Base-by-base conservation (phyloP, 2,329 filamentous ascomycete genomes). In the Xylariaceae sp. region DNA sequence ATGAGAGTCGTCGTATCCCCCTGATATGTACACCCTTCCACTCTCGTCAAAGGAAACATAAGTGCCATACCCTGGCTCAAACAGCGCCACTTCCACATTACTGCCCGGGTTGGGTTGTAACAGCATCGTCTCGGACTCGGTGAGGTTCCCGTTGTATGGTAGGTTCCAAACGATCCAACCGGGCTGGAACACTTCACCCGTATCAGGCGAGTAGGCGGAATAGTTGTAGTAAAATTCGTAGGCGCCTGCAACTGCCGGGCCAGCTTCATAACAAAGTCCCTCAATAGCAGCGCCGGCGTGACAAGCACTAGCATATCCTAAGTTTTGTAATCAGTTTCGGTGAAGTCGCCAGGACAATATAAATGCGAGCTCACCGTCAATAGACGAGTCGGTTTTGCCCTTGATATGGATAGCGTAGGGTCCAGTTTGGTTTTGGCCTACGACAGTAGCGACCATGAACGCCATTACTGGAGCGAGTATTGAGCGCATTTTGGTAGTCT, bases 251-350 rank as follows among this genome's bases (percentile, higher is more conserved):
- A 36, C 43, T 6, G 39, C 9, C 23, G 61, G 47, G 10, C 55
- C 54, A 21, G 37, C 43, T 13, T 37, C 16, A 39, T 61, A 65
- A 44, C 61, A 64, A 5, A 66, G 50, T 8, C 43, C 62, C 45
- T 66, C 62, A 8, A 64, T 64, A 30, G 57, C 63, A 13, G 63
- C 63, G 29, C 63, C 63, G 16, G 62, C 56, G 26, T 66, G 63
- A 40, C 62, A 66, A 0, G 63, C 58, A 6, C 50, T 56, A 8
- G 50, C 60, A 32, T 60, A 63, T 16, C 63, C 63, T 65, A n/a
- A 16, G n/a, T 8, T 9, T 27, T 27, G 24, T 27, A 27, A 9
- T 27, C 24, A 27, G 24, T 27, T 6, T 27, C 5, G 26, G 48
- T n/a, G n/a, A 13, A 18, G 32, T 35, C 16, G 32, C n/a, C 13